Percentiles rank a stretch among this genome's conserved stretches.
These are phyloP conservation scores for Collariella sp. DNA, from an alignment of 495 filamentous ascomycete species.

Conservation along the genomic window DNA sequence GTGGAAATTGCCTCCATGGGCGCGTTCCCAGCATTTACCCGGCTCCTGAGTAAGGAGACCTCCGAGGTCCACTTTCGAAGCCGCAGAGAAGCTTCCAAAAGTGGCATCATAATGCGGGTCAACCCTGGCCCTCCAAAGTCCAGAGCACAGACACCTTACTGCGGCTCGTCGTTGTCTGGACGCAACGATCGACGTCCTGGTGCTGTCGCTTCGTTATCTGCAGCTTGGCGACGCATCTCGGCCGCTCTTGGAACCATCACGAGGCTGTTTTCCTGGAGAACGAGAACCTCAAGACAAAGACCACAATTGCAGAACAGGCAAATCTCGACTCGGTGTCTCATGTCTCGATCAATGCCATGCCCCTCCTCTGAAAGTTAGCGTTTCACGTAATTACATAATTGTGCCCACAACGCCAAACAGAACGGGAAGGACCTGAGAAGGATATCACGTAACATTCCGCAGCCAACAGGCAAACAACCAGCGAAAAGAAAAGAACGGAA, in stretches of 20 bases:
- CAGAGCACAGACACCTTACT: neutral
- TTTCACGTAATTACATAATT: neutral
- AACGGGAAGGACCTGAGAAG: neutral
- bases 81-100: slow-evolving; percentile 7
- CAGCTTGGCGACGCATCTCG: too few relatives aligned
- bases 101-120: neutral
- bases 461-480: neutral
- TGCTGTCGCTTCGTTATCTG: too few relatives aligned
- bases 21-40: slow-evolving; percentile 3
- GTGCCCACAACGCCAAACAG: neutral
- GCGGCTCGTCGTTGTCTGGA: neutral
- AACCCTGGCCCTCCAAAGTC: neutral
- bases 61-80: slow-evolving; percentile 6
- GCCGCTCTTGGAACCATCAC: too few relatives aligned
- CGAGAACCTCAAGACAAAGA: too few relatives aligned
- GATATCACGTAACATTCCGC: neutral
- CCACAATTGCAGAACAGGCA: too few relatives aligned
- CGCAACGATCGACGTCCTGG: too few relatives aligned
- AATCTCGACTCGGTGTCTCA: neutral
- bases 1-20: slow-evolving; percentile 5
- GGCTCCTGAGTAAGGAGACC: neutral
- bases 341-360: too few relatives aligned
- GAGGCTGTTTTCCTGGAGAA: too few relatives aligned
- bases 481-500: neutral
- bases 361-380: too few relatives aligned